These are phyloP conservation scores for Elasticomyces elasticus DNA, from an alignment of 495 filamentous ascomycete genomes.

Conservation along the genomic window DNA sequence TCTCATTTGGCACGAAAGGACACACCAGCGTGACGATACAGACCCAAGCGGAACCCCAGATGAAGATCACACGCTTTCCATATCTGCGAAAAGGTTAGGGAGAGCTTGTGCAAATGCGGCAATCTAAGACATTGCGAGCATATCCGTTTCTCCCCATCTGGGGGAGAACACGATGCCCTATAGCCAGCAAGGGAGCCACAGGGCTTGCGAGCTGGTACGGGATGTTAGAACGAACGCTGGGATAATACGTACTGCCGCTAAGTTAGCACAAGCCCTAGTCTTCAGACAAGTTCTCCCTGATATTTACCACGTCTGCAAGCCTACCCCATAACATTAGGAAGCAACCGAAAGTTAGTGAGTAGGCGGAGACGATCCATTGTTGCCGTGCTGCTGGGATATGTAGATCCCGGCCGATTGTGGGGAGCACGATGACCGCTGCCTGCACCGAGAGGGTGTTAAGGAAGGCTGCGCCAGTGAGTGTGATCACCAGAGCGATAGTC, in stretches of 20 bases:
- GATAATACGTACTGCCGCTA: no score
- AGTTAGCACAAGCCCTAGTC: no score
- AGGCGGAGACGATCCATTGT: conserved; percentile 56
- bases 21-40: conserved; percentile 25
- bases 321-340: conserved; percentile 32
- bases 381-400: conserved; percentile 45
- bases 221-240: no score
- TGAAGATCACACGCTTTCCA: conserved; percentile 31
- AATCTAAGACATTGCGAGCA: no score
- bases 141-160: no score
- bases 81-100: no score
- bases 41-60: conserved; percentile 30
- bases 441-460: conserved; percentile 50
- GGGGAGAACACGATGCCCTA: no score
- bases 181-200: no score
- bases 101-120: no score
- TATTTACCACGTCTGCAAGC: conserved; percentile 30
- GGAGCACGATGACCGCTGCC: conserved; percentile 52
- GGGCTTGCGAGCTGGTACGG: no score
- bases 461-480: conserved; percentile 45
- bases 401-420: conserved; percentile 45
- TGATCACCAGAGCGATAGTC: conserved; percentile 23
- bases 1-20: conserved; percentile 30
- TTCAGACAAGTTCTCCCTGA: no score
- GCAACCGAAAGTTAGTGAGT: conserved; percentile 33